These are phyloP conservation scores for Simplicillium sp. DNA, from an alignment of 2,329 filamentous ascomycete species.

Conservation along the genomic window DNA sequence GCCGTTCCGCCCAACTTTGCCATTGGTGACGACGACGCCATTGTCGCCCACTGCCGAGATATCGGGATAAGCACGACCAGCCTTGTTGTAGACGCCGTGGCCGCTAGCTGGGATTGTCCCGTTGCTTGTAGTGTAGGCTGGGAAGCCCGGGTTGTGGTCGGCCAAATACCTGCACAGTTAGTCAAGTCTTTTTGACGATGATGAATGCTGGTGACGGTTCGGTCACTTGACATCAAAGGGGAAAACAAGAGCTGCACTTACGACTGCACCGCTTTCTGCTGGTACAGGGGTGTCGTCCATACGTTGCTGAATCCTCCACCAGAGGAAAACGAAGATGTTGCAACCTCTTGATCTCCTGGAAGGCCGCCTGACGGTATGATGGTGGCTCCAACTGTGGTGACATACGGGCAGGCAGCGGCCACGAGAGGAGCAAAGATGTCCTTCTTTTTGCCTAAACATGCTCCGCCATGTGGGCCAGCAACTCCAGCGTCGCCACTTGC, in stretches of 20 bases:
- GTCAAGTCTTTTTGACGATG: neutral
- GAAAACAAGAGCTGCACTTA: no score
- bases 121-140: slow-evolving; percentile 15
- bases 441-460: slow-evolving; percentile 5
- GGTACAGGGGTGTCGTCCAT: slow-evolving; percentile 35
- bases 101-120: slow-evolving; percentile 26
- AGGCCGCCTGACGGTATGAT: slow-evolving; percentile 29
- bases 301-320: slow-evolving; percentile 24
- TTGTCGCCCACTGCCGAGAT: slow-evolving; percentile 33
- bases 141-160: slow-evolving; percentile 25
- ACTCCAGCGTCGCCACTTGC: slow-evolving; percentile 30
- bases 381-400: slow-evolving; percentile 40
- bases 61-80: slow-evolving; percentile 27
- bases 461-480: slow-evolving; percentile 11
- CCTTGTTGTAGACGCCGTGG: slow-evolving; percentile 25
- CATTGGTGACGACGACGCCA: slow-evolving; percentile 25
- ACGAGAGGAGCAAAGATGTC: slow-evolving; percentile 22
- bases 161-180: slow-evolving; percentile 21
- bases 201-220: no score
- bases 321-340: slow-evolving; percentile 30
- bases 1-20: slow-evolving; percentile 10
- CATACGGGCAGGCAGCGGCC: slow-evolving; percentile 29
- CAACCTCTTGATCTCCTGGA: slow-evolving; percentile 32
- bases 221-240: no score
- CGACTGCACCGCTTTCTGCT: slow-evolving; percentile 25